These are phyloP conservation scores for Nannochloris sp. DNA, from an alignment of 139 green algal genomes.

Conservation along the genomic window DNA sequence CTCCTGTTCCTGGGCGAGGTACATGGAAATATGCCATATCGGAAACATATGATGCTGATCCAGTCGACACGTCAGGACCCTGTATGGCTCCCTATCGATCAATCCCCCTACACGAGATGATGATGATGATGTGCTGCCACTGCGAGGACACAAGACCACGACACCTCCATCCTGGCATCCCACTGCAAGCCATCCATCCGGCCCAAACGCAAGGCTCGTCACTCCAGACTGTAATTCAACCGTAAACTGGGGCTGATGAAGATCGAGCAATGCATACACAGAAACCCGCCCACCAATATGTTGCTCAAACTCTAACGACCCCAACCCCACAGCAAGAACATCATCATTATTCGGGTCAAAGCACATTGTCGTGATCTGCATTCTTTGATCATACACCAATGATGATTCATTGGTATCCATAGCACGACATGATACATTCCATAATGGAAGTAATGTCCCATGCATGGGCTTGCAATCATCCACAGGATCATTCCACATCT, in stretches of 20 bases:
- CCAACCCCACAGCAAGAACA: constrained; percentile 83
- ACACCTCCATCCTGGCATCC: constrained; percentile 82
- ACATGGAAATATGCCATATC: too few species aligned
- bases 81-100: too few species aligned
- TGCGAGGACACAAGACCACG: constrained; percentile 19
- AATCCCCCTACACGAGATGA: too few species aligned
- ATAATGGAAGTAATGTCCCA: constrained; percentile 88
- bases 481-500: constrained; percentile 86
- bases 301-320: constrained; percentile 77
- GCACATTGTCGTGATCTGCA: constrained; percentile 60
- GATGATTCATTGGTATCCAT: too few species aligned
- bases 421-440: constrained; percentile 42
- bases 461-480: constrained; percentile 55
- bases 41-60: too few species aligned
- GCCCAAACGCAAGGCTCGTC: constrained; percentile 81
- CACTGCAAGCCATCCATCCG: constrained; percentile 60
- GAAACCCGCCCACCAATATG: constrained; percentile 62
- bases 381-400: too few species aligned
- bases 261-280: constrained; percentile 83
- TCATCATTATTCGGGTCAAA: constrained; percentile 72
- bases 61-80: too few species aligned
- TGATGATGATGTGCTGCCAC: not conserved
- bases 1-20: too few species aligned
- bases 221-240: constrained; percentile 56
- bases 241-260: constrained; percentile 64